These are phyloP conservation scores for Entomortierella chlamydospora DNA, from an alignment of 192 early-diverging fungal genomes.

Conservation along the genomic window DNA sequence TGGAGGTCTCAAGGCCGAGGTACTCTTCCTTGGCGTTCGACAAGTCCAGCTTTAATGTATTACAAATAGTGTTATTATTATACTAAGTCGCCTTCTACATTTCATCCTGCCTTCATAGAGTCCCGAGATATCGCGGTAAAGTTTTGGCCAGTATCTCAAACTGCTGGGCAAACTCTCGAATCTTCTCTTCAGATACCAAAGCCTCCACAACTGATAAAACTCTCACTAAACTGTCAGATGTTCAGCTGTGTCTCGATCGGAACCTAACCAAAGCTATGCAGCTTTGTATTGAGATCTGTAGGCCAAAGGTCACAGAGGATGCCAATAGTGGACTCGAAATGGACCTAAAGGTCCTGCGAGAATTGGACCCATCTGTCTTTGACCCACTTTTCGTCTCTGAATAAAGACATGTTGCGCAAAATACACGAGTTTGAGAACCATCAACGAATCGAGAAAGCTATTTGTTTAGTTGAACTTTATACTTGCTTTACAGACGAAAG, in stretches of 20 bases:
- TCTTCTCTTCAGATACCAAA: not conserved
- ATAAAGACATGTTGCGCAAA: not conserved
- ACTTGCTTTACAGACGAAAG: no score
- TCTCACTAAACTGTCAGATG: not conserved
- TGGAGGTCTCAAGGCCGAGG: slow-evolving; percentile 26
- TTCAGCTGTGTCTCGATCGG: slow-evolving; percentile 17
- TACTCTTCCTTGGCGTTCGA: not conserved
- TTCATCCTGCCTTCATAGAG: not conserved
- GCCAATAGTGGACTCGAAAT: slow-evolving; percentile 8
- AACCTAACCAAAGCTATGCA: slow-evolving; percentile 16
- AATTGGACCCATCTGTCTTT: slow-evolving; percentile 28
- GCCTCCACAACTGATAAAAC: not conserved
- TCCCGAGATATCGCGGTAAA: slow-evolving; percentile 32
- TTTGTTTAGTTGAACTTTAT: no score
- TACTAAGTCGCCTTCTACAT: no score
- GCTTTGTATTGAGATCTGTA: slow-evolving; percentile 17
- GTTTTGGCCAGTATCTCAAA: slow-evolving; percentile 27
- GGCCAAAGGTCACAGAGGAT: slow-evolving; percentile 1
- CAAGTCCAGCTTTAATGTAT: not conserved
- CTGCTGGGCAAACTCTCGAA: slow-evolving; percentile 53
- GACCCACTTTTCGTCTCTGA: slow-evolving; percentile 16
- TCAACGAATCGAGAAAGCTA: no score
- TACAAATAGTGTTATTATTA: no score
- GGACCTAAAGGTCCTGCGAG: slow-evolving; percentile 15
- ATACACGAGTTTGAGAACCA: not conserved